Evolutionary conservation across 2,329 filamentous ascomycete genomes (phyloP).

Genomic region (Chaetomiaceae sp.): DNA sequence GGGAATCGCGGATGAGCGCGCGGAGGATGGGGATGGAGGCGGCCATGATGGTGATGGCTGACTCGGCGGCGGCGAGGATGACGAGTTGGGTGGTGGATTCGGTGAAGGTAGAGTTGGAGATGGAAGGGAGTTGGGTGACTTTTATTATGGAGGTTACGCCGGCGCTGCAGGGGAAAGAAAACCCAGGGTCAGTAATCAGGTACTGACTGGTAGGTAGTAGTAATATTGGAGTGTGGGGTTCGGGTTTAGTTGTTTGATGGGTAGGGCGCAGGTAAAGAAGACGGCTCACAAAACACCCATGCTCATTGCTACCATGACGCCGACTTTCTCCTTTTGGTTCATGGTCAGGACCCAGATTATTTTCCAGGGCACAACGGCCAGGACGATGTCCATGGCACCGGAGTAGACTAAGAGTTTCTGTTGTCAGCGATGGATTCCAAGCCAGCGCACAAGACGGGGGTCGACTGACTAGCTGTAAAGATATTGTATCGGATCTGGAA

Average conservation of each 20-base stretch:
- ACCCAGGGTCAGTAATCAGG: too few relatives aligned
- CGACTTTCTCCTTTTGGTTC: constrained; percentile 38
- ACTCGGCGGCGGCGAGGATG: constrained; percentile 23
- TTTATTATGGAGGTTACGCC: constrained; percentile 27
- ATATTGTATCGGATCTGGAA: constrained; percentile 32
- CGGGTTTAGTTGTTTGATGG: too few relatives aligned
- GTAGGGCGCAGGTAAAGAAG: background rate
- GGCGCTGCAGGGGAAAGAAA: constrained; percentile 19
- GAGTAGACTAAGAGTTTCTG: constrained; percentile 21
- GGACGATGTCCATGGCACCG: constrained; percentile 33
- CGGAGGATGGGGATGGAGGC: constrained; percentile 26
- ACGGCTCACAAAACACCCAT: constrained; percentile 36
- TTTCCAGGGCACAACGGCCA: constrained; percentile 40
- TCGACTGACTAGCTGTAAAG: constrained; percentile 29
- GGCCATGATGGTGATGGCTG: constrained; percentile 26
- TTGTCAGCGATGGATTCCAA: too few relatives aligned
- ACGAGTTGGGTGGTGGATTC: constrained; percentile 21
- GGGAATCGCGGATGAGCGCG: constrained; percentile 21
- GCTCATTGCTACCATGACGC: constrained; percentile 40
- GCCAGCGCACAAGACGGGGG: too few relatives aligned
- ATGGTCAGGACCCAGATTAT: constrained; percentile 39
- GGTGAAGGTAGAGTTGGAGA: constrained; percentile 24
- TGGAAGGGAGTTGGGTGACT: constrained; percentile 24
- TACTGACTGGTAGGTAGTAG: background rate
- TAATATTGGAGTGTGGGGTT: background rate